Evolutionary conservation across 805 yeast species (phyloP), one percentile per base, ranked within the genome.

Genomic region (Cyberlindnera xishuangbannaensis): DNA sequence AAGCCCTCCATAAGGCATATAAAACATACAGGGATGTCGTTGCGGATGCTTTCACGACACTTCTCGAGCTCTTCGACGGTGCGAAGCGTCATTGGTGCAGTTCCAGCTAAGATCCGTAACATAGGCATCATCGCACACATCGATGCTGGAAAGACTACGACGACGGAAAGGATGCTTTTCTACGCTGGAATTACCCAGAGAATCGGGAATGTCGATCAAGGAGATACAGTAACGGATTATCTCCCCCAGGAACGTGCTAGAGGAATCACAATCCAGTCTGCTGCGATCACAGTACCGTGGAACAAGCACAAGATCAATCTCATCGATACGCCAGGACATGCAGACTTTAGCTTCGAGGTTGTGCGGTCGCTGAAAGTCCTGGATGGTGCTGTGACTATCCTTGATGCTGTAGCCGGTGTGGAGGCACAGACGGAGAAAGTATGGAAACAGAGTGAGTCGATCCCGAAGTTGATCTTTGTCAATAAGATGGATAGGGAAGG

Each of bases 61-160:
- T 2, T 15, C 22, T 4, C 11, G 15, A 8, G 28, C 14, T 15
- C 23, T 19, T 11, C 29, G 27, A 3, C 24, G 29, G 2, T 16
- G 21, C 12, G 21, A 30, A 14, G 22, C n/a, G n/a, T n/a, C n/a
- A n/a, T n/a, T n/a, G n/a, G n/a, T n/a, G 15, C 30, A 3, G 28
- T 34, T 17, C 25, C 44, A 4, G n/a, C 37, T 18, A 47, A 62
- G 34, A 71, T 82, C 16, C 64, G 98, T 40, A 90, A 92, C 58
- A 84, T 92, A 21, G 98, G 98, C 2, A 86, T 92, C 47, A 87
- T 92, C 25, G 98, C 98, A n/a, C 98, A 92, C 55, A 92, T 92
- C 34, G 98, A 92, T 64, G 98, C 98, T 3, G 98, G 98, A 0
- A 92, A 92, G 58, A 92, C 98, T 4, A 92, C 98, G 2, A 88